phyloP scores from a whole-genome alignment of 83 land plant species.

The Larix sibirica region DNA sequence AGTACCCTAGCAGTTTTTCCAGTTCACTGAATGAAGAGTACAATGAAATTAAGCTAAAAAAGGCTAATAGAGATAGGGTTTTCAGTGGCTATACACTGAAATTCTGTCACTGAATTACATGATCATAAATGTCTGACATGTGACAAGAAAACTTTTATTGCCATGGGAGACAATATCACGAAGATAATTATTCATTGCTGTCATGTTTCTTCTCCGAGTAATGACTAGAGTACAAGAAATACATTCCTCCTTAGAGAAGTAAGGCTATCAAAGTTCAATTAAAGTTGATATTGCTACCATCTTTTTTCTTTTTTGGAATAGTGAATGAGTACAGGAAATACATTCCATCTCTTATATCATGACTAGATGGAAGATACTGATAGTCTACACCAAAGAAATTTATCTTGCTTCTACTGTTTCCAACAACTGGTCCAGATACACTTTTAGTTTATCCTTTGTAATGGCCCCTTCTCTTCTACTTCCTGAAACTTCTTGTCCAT shows the following conservation, averaged over 20 bases:
- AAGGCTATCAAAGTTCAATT: not conserved
- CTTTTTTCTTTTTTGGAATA: not conserved
- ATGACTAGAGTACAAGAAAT: conserved; percentile 10
- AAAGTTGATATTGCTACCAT: not conserved
- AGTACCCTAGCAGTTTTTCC: not conserved
- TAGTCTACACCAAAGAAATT: not conserved
- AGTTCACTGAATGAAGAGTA: not conserved
- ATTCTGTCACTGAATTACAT: not conserved
- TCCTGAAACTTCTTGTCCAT: conserved; percentile 83
- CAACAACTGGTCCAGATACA: conserved; percentile 54
- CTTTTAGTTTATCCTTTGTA: conserved; percentile 66
- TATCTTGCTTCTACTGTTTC: conserved; percentile 31
- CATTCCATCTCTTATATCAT: not conserved
- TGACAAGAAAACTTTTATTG: not conserved
- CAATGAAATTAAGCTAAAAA: not conserved
- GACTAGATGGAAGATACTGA: not conserved
- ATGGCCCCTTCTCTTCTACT: conserved; percentile 92
- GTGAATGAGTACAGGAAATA: not conserved
- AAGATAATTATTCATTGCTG: conserved; percentile 4
- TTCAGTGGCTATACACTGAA: not conserved
- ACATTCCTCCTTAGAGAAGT: not conserved
- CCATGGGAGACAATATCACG: not conserved
- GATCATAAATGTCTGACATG: not conserved
- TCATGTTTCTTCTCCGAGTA: not conserved
- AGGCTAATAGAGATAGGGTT: not conserved